These are phyloP conservation scores for Penicillium parvum DNA, from an alignment of 495 filamentous ascomycete genomes.

Conservation along the genomic window DNA sequence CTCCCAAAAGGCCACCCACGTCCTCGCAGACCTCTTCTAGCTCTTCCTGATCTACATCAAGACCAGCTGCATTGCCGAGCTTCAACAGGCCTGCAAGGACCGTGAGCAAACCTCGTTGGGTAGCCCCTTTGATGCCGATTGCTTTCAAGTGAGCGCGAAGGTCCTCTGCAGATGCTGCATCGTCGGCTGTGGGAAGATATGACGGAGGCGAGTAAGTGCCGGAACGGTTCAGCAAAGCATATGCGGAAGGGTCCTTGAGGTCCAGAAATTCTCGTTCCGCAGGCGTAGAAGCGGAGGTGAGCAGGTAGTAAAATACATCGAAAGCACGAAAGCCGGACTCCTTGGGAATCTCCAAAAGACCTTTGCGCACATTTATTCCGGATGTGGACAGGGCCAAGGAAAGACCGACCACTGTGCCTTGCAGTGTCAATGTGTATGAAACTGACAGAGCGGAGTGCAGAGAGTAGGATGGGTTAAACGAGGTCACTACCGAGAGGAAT, in stretches of 20 bases:
- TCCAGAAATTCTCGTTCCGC: conserved; percentile 90
- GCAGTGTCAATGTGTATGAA: conserved; percentile 73
- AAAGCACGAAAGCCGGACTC: conserved; percentile 89
- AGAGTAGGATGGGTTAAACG: conserved; percentile 80
- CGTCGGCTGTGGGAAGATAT: conserved; percentile 90
- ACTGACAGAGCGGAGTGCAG: conserved; percentile 77
- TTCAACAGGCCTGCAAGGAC: conserved; percentile 83
- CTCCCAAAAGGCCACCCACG: conserved; percentile 75
- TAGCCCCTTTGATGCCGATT: conserved; percentile 85
- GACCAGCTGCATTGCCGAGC: conserved; percentile 83
- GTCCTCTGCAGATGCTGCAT: conserved; percentile 89
- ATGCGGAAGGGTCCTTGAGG: conserved; percentile 71
- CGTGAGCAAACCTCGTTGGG: conserved; percentile 75
- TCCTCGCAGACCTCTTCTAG: conserved; percentile 88
- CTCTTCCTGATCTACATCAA: conserved; percentile 78
- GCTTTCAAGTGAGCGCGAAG: conserved; percentile 77
- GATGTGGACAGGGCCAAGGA: conserved; percentile 76
- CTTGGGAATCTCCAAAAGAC: conserved; percentile 74
- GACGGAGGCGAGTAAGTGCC: conserved; percentile 82
- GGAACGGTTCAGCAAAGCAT: conserved; percentile 74
- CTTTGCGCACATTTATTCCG: conserved; percentile 79
- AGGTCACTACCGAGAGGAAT: conserved; percentile 81
- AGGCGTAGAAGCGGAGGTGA: conserved; percentile 82
- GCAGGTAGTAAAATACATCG: conserved; percentile 95
- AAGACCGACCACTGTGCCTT: conserved; percentile 72